Evolutionary conservation across 2,329 filamentous ascomycete species (phyloP), one percentile per base, ranked within the genome.

Genomic region (Pyrenophora seminiperda): DNA sequence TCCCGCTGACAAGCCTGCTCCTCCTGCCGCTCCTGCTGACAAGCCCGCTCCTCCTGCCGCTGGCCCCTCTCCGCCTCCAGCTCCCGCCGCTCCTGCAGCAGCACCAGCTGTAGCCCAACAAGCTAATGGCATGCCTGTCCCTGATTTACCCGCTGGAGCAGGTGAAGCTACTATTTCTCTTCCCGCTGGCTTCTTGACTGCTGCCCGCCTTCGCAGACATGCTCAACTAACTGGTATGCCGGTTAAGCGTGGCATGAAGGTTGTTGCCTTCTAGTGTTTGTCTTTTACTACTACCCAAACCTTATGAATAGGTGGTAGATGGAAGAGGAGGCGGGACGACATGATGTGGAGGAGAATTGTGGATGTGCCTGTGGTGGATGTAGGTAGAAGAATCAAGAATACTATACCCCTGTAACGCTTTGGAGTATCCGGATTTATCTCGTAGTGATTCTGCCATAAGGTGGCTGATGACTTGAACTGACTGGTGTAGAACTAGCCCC

Each of bases 131-230:
- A 10, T 10, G 2, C 24, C 24, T 3, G 24, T 10, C 9, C 24
- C 33, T 14, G 33, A 19, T 5, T 17, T 11, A 15, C 33, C 41
- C 15, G 41, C 43, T 11, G 18, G 17, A n/a, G n/a, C 49, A 3
- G 50, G 50, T 2, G 46, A 41, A 1, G 40, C 50, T 2, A 40
- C 41, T 2, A 41, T 55, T 15, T 40, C 52, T 17, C 32, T 48
- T 18, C 52, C 52, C 10, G 52, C 41, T 17, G 52, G 52, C 11
- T 55, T 55, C 43, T 42, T 55, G 5, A 48, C 36, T 9, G 39
- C 45, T 30, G 34, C 46, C 2, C 17, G 41, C 9, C 9, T 11
- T n/a, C 37, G 47, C 10, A 30, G 47, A 15, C 41, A 37, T 13
- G 36, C 30, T 3, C 29, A 40, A 7, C 37, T 30, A 9, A 36